Evolutionary conservation across 2,329 filamentous ascomycete genomes (phyloP), one percentile per base, ranked within the genome.

Genomic region (Paraphaeosphaeria minitans): DNA sequence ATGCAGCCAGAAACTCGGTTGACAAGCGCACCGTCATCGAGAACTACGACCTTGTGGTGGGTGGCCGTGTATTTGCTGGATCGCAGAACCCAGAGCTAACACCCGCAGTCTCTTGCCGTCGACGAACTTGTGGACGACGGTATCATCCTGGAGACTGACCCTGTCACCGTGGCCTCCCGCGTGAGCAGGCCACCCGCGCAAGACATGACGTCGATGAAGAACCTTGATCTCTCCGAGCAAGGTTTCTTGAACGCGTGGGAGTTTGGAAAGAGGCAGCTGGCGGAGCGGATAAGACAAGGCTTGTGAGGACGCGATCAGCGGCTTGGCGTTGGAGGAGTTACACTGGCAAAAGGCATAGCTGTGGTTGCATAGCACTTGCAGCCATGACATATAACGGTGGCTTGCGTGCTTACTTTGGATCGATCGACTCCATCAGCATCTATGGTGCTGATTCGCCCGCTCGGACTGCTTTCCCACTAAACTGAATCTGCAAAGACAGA

Each of bases 1-100:
- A 68, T 39, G 16, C 12, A 22, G 7, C 9, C 51, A 97, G 92
- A 79, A 94, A 96, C 85, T 92, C 92, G 35, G 93, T 96, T 52
- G 95, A 99, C 82, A 97, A 97, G 85, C 89, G 95, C 67, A 98
- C 95, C 58, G 93, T 98, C 66, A 89, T 98, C 73, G 95, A 99
- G 81, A 98, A 98, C 85, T 99, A 98, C 83, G 95, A 98, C 79
- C 86, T 98, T 22, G 91, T 97, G 62, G 74, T 76, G 70, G 35
- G 74, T 67, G 41, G 16, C n/a, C 1, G 16, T 12, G 41, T 41
- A 1, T 19, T 29, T 14, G 29, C 29, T 31, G 29, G 10, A 10
- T 9, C 6, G 22, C 21, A 22, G 27, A 13, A 19, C 4, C 3
- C 16, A 22, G 8, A 48, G 96, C 71, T 74, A 95, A 84, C 93